phyloP scores from a whole-genome alignment of 164 flowering plant species.

The Berberis vulgaris region DNA sequence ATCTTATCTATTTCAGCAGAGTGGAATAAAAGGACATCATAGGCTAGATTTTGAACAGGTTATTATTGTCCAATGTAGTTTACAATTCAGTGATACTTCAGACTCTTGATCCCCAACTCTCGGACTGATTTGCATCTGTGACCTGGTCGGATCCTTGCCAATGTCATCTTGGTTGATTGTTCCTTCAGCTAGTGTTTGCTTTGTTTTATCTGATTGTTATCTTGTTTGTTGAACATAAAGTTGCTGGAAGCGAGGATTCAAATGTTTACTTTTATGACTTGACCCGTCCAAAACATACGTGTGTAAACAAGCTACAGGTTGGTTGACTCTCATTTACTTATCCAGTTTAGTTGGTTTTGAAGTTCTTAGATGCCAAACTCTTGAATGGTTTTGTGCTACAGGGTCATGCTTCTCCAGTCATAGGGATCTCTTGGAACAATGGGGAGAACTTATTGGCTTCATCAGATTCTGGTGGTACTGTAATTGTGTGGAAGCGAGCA shows the following conservation, averaged over 20 bases:
- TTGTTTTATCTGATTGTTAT: neutral
- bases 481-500: slow-evolving; percentile 95
- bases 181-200: neutral
- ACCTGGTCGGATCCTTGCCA: no score
- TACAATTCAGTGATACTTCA: no score
- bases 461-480: slow-evolving; percentile 89
- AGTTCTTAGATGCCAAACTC: neutral
- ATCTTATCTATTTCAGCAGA: no score
- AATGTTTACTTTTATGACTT: slow-evolving; percentile 96
- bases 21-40: no score
- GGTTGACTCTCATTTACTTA: neutral
- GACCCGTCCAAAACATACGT: slow-evolving; percentile 82
- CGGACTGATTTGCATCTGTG: no score
- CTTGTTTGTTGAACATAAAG: slow-evolving; percentile 29
- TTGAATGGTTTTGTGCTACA: slow-evolving; percentile 22
- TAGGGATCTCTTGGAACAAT: slow-evolving; percentile 90
- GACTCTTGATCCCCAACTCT: no score
- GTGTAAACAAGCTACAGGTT: slow-evolving; percentile 98
- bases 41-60: no score
- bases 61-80: no score
- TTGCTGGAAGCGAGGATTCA: slow-evolving; percentile 93
- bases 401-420: slow-evolving; percentile 83
- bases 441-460: slow-evolving; percentile 96
- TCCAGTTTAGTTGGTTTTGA: neutral
- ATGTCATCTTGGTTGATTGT: neutral